Conservation (phyloP, 176 grass and related monocot species). For the Carex parvula region DNA sequence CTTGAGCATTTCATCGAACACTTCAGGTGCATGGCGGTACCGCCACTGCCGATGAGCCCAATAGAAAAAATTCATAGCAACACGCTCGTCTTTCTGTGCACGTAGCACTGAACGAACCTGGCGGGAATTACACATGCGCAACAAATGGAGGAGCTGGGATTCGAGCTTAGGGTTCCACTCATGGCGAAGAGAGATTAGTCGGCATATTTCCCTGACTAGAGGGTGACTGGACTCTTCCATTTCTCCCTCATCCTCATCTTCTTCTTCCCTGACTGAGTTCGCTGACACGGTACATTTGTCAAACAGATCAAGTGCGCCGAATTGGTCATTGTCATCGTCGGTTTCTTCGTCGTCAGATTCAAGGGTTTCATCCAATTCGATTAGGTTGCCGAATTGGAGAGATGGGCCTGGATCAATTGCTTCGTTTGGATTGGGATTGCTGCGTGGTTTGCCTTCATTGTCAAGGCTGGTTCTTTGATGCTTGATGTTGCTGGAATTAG, state of each 20-base stretch:
- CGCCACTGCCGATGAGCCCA: constrained; percentile 84
- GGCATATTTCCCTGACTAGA: constrained; percentile 57
- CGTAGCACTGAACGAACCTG: constrained; percentile 68
- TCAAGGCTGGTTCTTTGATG: neutral
- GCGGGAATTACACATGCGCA: constrained; percentile 50
- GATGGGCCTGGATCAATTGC: constrained; percentile 9
- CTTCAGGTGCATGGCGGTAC: constrained; percentile 75
- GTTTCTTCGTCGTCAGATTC: constrained; percentile 14
- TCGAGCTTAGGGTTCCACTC: constrained; percentile 70
- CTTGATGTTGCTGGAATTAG: neutral
- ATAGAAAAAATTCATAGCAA: constrained; percentile 65
- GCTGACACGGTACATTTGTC: constrained; percentile 2
- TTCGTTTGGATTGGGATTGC: constrained; percentile 5
- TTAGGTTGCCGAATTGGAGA: neutral
- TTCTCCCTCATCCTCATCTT: constrained; percentile 25
- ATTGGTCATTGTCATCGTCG: neutral
- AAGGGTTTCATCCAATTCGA: neutral
- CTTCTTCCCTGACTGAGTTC: constrained; percentile 1
- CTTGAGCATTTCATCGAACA: constrained; percentile 77
- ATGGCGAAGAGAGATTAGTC: constrained; percentile 54
- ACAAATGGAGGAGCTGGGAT: constrained; percentile 54
- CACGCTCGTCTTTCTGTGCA: constrained; percentile 44
- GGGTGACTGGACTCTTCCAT: constrained; percentile 55
- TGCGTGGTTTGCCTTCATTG: neutral
- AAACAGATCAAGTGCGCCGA: constrained; percentile 31